These are phyloP conservation scores for Amaranthus cruentus DNA, from an alignment of 148 eudicot species.

Conservation along the genomic window DNA sequence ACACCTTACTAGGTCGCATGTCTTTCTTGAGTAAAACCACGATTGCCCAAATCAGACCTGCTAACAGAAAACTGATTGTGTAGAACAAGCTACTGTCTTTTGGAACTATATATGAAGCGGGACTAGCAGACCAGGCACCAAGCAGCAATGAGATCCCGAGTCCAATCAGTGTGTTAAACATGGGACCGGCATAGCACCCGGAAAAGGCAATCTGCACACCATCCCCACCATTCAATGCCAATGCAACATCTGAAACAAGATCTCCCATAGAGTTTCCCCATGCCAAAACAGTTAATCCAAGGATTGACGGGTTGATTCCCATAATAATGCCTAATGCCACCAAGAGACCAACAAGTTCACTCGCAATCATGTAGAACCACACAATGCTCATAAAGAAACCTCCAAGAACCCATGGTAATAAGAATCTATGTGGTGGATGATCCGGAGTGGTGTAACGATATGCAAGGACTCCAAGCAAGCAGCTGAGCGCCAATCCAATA, in stretches of 20 bases:
- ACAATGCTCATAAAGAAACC: slow-evolving; percentile 91
- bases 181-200: slow-evolving; percentile 96
- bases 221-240: slow-evolving; percentile 83
- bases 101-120: slow-evolving; percentile 48
- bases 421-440: slow-evolving; percentile 64
- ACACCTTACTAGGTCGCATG: slow-evolving; percentile 70
- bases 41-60: slow-evolving; percentile 78
- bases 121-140: slow-evolving; percentile 68
- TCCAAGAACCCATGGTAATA: slow-evolving; percentile 75
- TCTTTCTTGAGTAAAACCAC: slow-evolving; percentile 56
- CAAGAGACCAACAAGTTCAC: slow-evolving; percentile 80
- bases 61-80: slow-evolving; percentile 68
- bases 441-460: slow-evolving; percentile 49
- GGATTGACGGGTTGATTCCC: slow-evolving; percentile 79
- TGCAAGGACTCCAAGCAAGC: slow-evolving; percentile 44
- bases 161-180: slow-evolving; percentile 91
- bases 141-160: slow-evolving; percentile 73
- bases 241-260: slow-evolving; percentile 70
- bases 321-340: slow-evolving; percentile 67
- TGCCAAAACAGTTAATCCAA: slow-evolving; percentile 89
- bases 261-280: slow-evolving; percentile 99
- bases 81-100: slow-evolving; percentile 62
- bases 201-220: slow-evolving; percentile 91
- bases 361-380: slow-evolving; percentile 96
- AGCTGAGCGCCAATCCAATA: slow-evolving; percentile 43